Percentiles rank a stretch among this genome's conserved stretches.
Evolutionary conservation across 208 protist genomes (phyloP).

Genomic region (Leishmania tarentolae): DNA sequence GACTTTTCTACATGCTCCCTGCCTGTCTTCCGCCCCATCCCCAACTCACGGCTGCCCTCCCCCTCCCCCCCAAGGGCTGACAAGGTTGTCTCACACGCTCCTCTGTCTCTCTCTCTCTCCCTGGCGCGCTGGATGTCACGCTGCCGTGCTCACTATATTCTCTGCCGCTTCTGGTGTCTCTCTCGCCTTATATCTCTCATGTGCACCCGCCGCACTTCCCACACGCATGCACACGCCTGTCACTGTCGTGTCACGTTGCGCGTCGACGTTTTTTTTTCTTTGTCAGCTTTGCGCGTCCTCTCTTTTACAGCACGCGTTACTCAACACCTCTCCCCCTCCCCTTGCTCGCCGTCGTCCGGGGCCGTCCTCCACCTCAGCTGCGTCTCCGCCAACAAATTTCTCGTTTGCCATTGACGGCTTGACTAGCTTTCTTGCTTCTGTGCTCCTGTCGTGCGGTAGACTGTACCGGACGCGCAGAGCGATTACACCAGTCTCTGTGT

Average conservation of each 20-base stretch:
- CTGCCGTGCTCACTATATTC: neutral
- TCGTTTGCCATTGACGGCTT: neutral
- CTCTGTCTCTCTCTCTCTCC: neutral
- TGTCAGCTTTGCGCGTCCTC: neutral
- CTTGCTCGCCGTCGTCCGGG: neutral
- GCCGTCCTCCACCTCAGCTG: neutral
- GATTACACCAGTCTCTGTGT: neutral
- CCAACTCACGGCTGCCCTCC: too few species aligned
- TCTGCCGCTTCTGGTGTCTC: neutral
- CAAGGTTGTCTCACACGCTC: neutral
- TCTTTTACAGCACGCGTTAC: neutral
- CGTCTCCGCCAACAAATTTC: neutral
- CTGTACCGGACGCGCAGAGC: neutral
- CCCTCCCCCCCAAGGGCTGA: neutral
- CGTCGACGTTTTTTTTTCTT: neutral
- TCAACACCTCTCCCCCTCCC: neutral
- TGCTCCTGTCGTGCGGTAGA: neutral
- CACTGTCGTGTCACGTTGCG: neutral
- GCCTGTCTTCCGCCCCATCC: neutral
- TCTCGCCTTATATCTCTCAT: neutral
- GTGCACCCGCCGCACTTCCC: neutral
- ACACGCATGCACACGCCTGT: too few species aligned
- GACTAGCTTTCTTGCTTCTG: neutral
- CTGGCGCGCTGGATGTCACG: neutral
- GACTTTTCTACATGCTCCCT: neutral